Evolutionary conservation across 2,329 filamentous ascomycete species (phyloP).

Genomic region (Colletotrichum nymphaeae): DNA sequence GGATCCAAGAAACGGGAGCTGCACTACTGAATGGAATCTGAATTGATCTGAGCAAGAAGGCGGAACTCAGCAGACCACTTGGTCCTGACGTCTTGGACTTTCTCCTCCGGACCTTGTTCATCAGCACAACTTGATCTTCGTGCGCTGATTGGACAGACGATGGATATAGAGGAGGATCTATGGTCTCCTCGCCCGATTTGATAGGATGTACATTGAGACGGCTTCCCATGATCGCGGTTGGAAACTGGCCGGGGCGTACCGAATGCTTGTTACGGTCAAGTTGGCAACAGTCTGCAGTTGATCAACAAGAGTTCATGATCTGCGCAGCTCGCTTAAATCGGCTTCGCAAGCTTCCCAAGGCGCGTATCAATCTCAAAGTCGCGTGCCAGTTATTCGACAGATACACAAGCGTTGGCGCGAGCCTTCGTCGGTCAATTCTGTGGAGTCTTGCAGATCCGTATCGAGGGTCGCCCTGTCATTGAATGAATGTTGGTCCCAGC

Average conservation of each 20-base stretch:
- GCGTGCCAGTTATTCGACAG: conserved; percentile 3
- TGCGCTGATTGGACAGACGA: neutral
- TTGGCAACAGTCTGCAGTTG: neutral
- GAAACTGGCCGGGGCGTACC: neutral
- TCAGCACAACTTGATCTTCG: neutral
- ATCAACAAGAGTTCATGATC: neutral
- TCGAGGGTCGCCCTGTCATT: neutral
- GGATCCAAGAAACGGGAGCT: neutral
- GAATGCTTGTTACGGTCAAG: no score
- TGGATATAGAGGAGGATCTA: neutral
- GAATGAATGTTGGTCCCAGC: conserved; percentile 2
- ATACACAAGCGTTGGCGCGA: neutral
- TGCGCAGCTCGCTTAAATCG: neutral
- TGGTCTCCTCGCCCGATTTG: neutral
- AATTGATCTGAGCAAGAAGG: neutral
- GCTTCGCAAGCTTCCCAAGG: neutral
- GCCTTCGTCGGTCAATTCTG: neutral
- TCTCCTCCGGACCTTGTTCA: neutral
- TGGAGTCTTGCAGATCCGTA: neutral
- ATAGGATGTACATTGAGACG: neutral
- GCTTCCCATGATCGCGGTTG: neutral
- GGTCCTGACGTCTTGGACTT: neutral
- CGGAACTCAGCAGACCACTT: neutral
- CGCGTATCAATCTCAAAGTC: neutral
- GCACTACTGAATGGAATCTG: neutral